Evolutionary conservation across 2,329 filamentous ascomycete genomes (phyloP), one percentile per base, ranked within the genome.

Genomic region (Arthroderma sp.): DNA sequence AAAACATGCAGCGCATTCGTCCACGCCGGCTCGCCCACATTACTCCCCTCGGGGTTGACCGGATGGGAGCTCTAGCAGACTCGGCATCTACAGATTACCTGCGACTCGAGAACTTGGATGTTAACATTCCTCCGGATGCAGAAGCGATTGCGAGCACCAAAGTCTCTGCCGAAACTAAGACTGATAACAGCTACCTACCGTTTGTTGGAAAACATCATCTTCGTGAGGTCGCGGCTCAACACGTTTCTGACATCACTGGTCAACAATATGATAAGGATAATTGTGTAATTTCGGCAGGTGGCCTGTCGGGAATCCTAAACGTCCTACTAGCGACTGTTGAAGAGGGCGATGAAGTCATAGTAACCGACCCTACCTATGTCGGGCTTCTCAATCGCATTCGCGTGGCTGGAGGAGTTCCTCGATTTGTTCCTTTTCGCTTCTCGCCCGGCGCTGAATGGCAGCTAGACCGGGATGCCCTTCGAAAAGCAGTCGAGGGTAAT

Each of bases 341-440:
- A 4, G 38, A 41, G 10, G 43, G 43, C 30, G 43, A 45, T 29
- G 43, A 45, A 29, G 43, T 41, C 8, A 41, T 45, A 7, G 43
- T 45, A 7, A 41, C 43, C 31, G 38, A 45, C 28, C 38, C 43
- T 9, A 45, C 43, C n/a, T 45, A 45, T 36, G 37, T 34, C n/a
- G 43, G 43, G 29, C 38, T 45, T 9, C 3, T 45, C 31, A 45
- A 45, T 38, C 37, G 43, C 29, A 29, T 45, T 29, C 30, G 30
- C 15, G 31, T 45, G 7, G 43, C 43, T n/a, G 43, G 43, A 10
- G 43, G 43, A 28, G 38, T 41, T 8, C 38, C 43, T 30, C 9
- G 29, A 6, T 45, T 45, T 15, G 43, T 45, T n/a, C 43, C 38
- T n/a, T 45, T 45, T 30, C 37, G 27, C 30, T 45, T 45, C 38